Evolutionary conservation across 1,284 basidiomycete species (phyloP), one percentile per base, ranked within the genome.

Genomic region (Wolfiporia cocos): DNA sequence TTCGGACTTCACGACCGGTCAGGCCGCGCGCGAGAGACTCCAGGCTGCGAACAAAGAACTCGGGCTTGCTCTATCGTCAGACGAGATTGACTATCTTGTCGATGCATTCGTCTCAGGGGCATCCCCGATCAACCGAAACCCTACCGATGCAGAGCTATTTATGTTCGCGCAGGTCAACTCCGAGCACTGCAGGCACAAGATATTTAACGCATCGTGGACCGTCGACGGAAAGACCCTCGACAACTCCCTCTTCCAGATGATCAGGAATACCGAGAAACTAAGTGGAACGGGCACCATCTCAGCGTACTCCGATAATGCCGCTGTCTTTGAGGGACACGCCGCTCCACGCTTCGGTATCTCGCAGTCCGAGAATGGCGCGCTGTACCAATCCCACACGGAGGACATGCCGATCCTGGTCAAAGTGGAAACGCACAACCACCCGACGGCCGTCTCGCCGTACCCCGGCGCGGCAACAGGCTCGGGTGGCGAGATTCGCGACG

Each of bases 91-190:
- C 54, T 99, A 98, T 64, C 82, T 99, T 49, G 79, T 96, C 52
- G 76, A 91, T 39, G 90, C 90, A 7, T 99, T 93, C 65, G 74
- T 91, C 31, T 72, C 84, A 26, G 83, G 82, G 11, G 60, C 70
- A 18, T 62, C 70, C 6, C 73, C 81, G 1, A 75, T 86, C 55
- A 69, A 70, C 38, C 81, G 92, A 34, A 85, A 92, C 59, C 93
- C 93, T 3, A 98, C 92, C 37, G 95, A 99, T 56, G 94, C 96
- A 11, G 96, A 99, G 63, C 75, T 99, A 15, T 99, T 99, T 77
- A 99, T 99, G 95, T 99, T 99, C 62, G 95, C 96, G 14, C 96
- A 99, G 63, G 95, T 99, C 63, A 99, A 99, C 70, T 98, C 94
- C 31, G 96, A 99, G 67, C 96, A 99, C 64, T 99, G 96, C 65